Base-by-base conservation (phyloP, 208 protist genomes). In the Crithidia bombi region DNA sequence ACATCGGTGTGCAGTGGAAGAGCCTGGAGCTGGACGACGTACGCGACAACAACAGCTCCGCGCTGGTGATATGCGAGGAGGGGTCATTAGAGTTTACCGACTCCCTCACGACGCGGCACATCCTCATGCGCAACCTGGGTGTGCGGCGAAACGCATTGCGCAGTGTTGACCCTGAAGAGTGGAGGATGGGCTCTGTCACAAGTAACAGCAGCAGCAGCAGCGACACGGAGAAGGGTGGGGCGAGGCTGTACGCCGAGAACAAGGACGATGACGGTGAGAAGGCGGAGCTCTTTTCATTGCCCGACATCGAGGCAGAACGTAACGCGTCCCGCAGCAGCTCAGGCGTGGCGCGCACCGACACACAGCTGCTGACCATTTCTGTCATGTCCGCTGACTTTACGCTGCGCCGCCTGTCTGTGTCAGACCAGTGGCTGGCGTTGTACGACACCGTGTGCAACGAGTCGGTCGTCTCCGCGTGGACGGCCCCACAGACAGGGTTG, bases 361-460 rank as follows among this genome's bases (percentile, higher is more conserved):
- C 50, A 15, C 30, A 70, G 57, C 44, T 86, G 23, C 35, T 93
- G 26, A 74, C 62, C 15, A 65, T 89, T 30, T 69, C 73, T 1
- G 85, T 89, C 55, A 66, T 95, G 30, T 82, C 86, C 4, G 65
- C 89, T 41, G 83, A 91, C 36, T 93, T 97, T 50, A 92, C 89
- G 23, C 74, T 97, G 33, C 71, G 81, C 55, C 87, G 88, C n/a
- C 85, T 97, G 44, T 84, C 89, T 43, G 65, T 97, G 21, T 93
- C 89, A 9, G 84, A 90, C 57, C 89, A 94, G 76, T 97, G 92
- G 92, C 78, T 94, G 46, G 77, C 71, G 35, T 59, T 95, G 35
- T 87, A 90, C 74, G 90, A 97, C 61, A 82, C 84, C 57, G 63
- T 91, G 46, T 90, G 80, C 70, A 92, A 94, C 72, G 87, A 93